phyloP scores from a whole-genome alignment of 306 rosid species.

The Pterocarpus santalinus region DNA sequence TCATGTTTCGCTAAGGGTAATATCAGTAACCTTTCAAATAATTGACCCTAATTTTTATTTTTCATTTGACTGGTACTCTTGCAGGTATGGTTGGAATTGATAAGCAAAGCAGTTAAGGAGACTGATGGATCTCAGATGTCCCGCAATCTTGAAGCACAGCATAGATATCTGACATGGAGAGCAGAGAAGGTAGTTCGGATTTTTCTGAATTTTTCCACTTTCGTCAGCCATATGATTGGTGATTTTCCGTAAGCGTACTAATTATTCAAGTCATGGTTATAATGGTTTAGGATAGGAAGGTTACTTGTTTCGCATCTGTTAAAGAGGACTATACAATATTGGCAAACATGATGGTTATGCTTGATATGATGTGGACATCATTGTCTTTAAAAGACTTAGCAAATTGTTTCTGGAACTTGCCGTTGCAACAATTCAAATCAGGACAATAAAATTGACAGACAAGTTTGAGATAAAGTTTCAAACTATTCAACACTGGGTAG shows the following conservation, averaged over 20 bases:
- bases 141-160: slow-evolving; percentile 80
- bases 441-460: background rate
- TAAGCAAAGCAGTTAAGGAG: slow-evolving; percentile 61
- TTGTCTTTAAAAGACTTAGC: background rate
- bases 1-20: slow-evolving; percentile 5
- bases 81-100: slow-evolving; percentile 82
- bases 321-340: background rate
- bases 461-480: slow-evolving; percentile 8
- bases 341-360: background rate
- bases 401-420: background rate
- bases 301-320: background rate
- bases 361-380: background rate
- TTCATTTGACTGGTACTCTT: background rate
- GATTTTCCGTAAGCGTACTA: slow-evolving; percentile 8
- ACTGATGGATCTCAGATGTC: slow-evolving; percentile 59
- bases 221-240: slow-evolving; percentile 18
- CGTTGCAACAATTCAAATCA: too few relatives aligned
- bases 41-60: slow-evolving; percentile 24
- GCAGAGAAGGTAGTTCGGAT: slow-evolving; percentile 73
- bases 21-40: slow-evolving; percentile 20
- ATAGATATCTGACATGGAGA: slow-evolving; percentile 85
- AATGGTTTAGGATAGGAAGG: slow-evolving; percentile 13
- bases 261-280: background rate
- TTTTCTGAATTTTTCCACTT: slow-evolving; percentile 8
- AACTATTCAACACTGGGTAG: background rate